phyloP scores from a whole-genome alignment of 192 early-diverging fungal species.

The Thamnidium elegans region DNA sequence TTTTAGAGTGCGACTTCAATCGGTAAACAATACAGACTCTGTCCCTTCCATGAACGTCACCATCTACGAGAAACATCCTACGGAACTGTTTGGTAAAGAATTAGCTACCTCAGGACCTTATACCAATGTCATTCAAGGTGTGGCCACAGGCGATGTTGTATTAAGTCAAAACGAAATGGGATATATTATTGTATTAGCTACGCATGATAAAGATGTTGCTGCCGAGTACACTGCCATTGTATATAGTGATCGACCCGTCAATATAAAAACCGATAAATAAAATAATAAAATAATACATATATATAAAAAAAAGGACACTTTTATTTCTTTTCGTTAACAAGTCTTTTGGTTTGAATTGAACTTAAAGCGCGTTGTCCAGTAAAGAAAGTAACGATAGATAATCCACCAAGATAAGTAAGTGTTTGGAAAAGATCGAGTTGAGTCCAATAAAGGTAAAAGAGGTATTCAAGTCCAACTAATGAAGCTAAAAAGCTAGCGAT shows the following conservation, averaged over 20 bases:
- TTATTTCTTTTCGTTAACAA: not conserved
- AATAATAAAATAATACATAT: no score
- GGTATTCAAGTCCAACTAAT: conserved; percentile 42
- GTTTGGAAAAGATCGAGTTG: conserved; percentile 49
- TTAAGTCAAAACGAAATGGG: conserved; percentile 48
- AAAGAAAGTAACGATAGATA: conserved; percentile 38
- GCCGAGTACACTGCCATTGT: conserved; percentile 46
- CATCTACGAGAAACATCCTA: conserved; percentile 56
- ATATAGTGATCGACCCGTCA: conserved; percentile 50
- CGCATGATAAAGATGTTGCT: conserved; percentile 41
- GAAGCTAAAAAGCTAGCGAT: conserved; percentile 44
- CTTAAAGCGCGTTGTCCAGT: conserved; percentile 48
- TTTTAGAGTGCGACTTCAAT: conserved; percentile 64
- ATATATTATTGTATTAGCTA: conserved; percentile 51
- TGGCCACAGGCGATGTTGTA: conserved; percentile 45
- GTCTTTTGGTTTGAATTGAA: conserved; percentile 27
- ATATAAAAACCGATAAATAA: conserved; percentile 26
- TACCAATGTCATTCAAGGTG: conserved; percentile 51
- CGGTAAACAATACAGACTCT: conserved; percentile 55
- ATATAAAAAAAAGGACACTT: conserved; percentile 1
- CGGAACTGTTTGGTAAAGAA: conserved; percentile 48
- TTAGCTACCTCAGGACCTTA: conserved; percentile 58
- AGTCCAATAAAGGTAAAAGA: conserved; percentile 52
- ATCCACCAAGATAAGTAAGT: conserved; percentile 38
- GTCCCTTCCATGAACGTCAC: conserved; percentile 69